Percentiles rank a stretch among this genome's conserved stretches.
Conservation (phyloP, 805 yeast species). For the Teunomyces kruisii region DNA sequence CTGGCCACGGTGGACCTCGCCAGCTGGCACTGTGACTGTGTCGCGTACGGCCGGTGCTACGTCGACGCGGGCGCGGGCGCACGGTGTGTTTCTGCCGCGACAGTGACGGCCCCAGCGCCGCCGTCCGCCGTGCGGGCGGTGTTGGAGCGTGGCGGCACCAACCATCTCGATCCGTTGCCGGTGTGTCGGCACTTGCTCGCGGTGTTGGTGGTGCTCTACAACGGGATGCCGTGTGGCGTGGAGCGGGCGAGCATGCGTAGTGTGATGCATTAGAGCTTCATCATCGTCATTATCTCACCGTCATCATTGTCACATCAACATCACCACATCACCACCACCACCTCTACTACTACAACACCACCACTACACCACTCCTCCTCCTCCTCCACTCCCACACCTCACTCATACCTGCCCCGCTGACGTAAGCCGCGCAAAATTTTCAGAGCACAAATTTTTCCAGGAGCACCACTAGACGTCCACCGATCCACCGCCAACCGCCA, state of each 20-base stretch:
- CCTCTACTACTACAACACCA: background rate
- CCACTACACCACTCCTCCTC: too few species aligned
- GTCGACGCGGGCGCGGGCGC: background rate
- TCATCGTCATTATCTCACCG: background rate
- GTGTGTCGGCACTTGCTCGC: conserved; percentile 14
- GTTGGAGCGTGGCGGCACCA: background rate
- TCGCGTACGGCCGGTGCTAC: background rate
- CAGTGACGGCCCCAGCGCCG: background rate
- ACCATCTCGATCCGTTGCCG: conserved; percentile 9
- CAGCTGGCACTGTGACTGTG: conserved; percentile 5
- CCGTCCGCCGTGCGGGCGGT: background rate
- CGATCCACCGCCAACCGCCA: background rate
- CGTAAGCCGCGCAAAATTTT: conserved; percentile 1
- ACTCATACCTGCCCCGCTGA: background rate
- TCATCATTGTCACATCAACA: background rate
- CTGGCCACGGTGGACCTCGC: background rate
- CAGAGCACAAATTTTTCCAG: conserved; percentile 4
- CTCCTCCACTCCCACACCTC: too few species aligned
- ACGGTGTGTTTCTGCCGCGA: background rate
- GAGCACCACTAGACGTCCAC: conserved; percentile 1
- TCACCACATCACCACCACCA: background rate
- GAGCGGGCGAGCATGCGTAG: background rate
- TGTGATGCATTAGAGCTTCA: too few species aligned
- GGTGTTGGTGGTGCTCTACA: conserved; percentile 5
- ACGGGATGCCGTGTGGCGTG: background rate